Evolutionary conservation across 2,329 filamentous ascomycete species (phyloP), one percentile per base, ranked within the genome.

Genomic region (Dactylellina haptotyla): DNA sequence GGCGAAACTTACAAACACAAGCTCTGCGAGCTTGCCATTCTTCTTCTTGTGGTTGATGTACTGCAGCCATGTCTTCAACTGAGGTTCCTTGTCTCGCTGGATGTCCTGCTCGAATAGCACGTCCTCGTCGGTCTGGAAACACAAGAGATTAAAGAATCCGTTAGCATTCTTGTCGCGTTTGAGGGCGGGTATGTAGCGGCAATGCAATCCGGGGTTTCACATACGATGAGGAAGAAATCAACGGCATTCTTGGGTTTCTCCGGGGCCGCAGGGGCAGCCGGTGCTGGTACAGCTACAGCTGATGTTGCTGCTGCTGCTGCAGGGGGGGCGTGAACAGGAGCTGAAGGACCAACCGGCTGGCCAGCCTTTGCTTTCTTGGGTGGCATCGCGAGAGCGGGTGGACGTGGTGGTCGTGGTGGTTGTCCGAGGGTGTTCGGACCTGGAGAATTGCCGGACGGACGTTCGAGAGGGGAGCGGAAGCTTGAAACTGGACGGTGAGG

Each of bases 41-140:
- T 92, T 90, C 77, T 88, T 83, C 83, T 99, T 99, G 85, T 91
- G 93, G 77, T 92, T 89, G 80, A 94, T 91, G 82, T 98, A 99
- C 77, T 92, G 89, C 69, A 99, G 86, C 95, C 95, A 99, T 79
- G 95, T 93, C 82, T 94, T 96, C 77, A 94, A 88, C 80, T 89
- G 95, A 78, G 89, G 90, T 61, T 78, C 77, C 6, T 89, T 87
- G 79, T 96, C 92, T 77, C 93, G 91, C 76, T 95, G 84, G 74
- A 98, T 88, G 81, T 99, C 95, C 82, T 97, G 93, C 83, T 99
- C 96, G 84, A 98, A 99, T 74, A 96, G 87, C 63, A 91, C 89
- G 83, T 99, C 95, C 83, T 96, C 92, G 80, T 93, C 91, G 78
- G 88, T 86, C 87, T 94, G 81, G 32, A 64, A 51, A 62, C 63